Evolutionary conservation across 2,329 filamentous ascomycete species (phyloP), one percentile per base, ranked within the genome.

Genomic region (Epichloe gansuensis): DNA sequence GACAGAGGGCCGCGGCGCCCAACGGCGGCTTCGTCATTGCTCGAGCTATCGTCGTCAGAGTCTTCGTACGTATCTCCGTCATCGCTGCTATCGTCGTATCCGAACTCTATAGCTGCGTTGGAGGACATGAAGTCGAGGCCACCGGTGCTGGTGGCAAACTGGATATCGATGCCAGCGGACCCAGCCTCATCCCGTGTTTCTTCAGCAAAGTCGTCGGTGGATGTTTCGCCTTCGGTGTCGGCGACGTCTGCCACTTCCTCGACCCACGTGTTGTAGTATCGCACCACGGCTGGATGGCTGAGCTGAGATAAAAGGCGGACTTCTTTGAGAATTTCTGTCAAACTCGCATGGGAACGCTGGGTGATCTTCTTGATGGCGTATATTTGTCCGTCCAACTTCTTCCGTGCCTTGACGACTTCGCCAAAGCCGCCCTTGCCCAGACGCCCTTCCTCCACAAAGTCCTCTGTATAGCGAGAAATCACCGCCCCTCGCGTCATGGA

Each of bases 281-380:
- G 82, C 53, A 96, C 89, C 13, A 84, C 80, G 23, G 80, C 76
- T 3, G 90, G 90, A 66, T 97, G 91, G 61, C 94, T 96, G 52
- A 98, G 77, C 54, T 89, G 82, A n/a, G 91, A 95, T 15, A 98
- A 74, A 8, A 97, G 71, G 64, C 90, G 85, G 41, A 96, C 91
- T 66, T 93, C 87, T 51, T 87, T 89, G 27, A 91, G 66, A 12
- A 90, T 83, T 63, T 95, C 87, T 0, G 86, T 90, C 40, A 97
- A 73, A 53, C 86, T 87, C 53, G 83, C 77, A 27, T 85, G 79
- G 1, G 88, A 88, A 49, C 84, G 84, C 59, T 93, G 87, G 1
- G 83, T 88, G 55, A 98, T 93, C 65, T 97, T 96, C 67, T 98
- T 98, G 64, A 98, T 87, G 17, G 93, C 93, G 68, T 97, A 98